These are phyloP conservation scores for Sphagnum tenellum DNA, from an alignment of 225 moss, liverwort and hornwort species.

Conservation along the genomic window DNA sequence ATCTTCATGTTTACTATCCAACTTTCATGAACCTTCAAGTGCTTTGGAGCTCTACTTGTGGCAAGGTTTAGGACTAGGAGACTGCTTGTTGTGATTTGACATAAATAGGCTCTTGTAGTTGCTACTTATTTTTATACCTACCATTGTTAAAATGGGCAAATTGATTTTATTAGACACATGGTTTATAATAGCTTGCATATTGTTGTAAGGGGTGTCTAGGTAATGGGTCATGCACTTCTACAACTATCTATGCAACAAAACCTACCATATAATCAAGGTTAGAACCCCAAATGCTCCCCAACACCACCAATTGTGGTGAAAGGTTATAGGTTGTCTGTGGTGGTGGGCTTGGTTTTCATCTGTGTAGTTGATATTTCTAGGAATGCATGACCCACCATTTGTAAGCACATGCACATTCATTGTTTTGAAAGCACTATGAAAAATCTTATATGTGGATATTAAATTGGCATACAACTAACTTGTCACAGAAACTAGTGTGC, in stretches of 20 bases:
- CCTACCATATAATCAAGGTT: conserved; percentile 51
- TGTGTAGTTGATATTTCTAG: conserved; percentile 94
- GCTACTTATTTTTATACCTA: conserved; percentile 11
- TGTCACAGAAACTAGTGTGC: too few species aligned
- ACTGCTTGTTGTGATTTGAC: conserved; percentile 54
- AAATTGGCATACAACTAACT: too few species aligned
- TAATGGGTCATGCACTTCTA: conserved; percentile 42
- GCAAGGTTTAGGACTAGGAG: conserved; percentile 69
- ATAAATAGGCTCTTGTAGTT: conserved; percentile 28
- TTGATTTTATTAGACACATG: conserved; percentile 57
- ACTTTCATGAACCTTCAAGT: too few species aligned
- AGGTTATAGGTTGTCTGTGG: conserved; percentile 41
- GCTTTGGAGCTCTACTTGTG: conserved; percentile 38
- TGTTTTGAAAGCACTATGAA: too few species aligned
- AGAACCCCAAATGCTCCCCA: conserved; percentile 90
- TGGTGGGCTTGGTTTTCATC: conserved; percentile 68
- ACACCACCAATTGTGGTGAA: conserved; percentile 65
- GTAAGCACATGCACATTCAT: too few species aligned
- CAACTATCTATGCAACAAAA: conserved; percentile 15
- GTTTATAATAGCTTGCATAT: conserved; percentile 43
- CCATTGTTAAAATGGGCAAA: conserved; percentile 55
- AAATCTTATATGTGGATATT: too few species aligned
- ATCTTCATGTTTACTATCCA: too few species aligned
- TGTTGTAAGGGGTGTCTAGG: conserved; percentile 26
- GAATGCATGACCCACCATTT: too few species aligned